Percentiles rank a stretch among this genome's conserved stretches.
Evolutionary conservation across 2,329 filamentous ascomycete genomes (phyloP).

Genomic region (Pseudocercospora eumusae): DNA sequence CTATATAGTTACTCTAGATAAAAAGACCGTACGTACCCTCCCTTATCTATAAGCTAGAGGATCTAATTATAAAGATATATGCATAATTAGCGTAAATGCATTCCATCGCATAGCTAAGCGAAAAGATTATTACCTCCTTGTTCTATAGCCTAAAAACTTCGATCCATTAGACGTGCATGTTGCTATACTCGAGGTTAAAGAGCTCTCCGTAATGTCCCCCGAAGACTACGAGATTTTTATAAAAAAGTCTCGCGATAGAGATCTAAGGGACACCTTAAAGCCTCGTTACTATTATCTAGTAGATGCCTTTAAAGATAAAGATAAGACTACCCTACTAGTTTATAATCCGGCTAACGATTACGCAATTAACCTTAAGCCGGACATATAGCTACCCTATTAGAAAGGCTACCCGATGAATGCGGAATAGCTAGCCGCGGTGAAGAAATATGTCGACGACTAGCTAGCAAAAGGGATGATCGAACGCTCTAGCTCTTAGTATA

Average conservation of each 20-base stretch:
- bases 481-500: neutral
- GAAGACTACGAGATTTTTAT: neutral
- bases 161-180: too few species aligned
- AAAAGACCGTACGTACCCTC: neutral
- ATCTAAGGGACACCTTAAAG: neutral
- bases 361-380: neutral
- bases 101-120: neutral
- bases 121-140: neutral
- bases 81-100: neutral
- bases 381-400: neutral
- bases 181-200: too few species aligned
- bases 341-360: neutral
- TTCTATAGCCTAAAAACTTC: neutral
- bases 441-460: neutral
- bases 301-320: neutral
- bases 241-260: neutral
- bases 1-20: neutral
- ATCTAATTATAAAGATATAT: neutral
- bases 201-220: too few species aligned
- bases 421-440: neutral
- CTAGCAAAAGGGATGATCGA: neutral
- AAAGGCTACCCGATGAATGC: neutral
- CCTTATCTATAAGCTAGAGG: too few species aligned
- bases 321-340: neutral
- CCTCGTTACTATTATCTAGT: neutral